These are phyloP conservation scores for Aegilops sharonensis DNA, from an alignment of 176 grass and related monocot species.

Conservation along the genomic window DNA sequence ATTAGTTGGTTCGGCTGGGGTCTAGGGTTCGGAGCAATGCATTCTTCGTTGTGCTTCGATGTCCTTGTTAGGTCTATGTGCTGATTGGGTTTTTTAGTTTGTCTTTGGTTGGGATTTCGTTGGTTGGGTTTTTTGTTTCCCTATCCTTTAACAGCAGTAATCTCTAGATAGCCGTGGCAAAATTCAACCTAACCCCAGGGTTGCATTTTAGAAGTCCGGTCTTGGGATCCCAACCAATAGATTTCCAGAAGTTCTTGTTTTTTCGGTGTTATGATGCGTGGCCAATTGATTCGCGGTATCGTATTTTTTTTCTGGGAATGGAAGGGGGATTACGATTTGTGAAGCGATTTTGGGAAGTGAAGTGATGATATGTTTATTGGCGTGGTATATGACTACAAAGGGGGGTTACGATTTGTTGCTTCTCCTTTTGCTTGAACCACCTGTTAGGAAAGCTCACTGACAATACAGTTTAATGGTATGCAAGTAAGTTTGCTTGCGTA, in stretches of 20 bases:
- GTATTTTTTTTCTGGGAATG: not conserved
- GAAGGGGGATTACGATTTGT: not conserved
- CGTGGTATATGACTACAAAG: not conserved
- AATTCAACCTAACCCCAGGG: not conserved
- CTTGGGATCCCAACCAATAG: not conserved
- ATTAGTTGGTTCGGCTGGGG: not conserved
- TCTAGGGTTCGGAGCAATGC: conserved; percentile 22
- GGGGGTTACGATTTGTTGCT: not conserved
- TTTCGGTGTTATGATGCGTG: not conserved
- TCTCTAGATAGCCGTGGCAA: not conserved
- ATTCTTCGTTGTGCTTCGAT: not conserved
- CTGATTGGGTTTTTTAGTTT: not conserved
- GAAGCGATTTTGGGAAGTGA: not conserved
- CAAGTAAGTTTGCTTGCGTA: not conserved
- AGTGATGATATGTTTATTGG: not conserved
- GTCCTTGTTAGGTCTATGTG: not conserved
- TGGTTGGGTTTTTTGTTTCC: not conserved
- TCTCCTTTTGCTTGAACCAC: not conserved
- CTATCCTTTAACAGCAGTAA: not conserved
- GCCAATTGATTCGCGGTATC: not conserved
- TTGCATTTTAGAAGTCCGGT: not conserved
- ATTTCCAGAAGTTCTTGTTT: not conserved
- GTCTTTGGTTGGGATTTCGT: not conserved
- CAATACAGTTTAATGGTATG: not conserved
- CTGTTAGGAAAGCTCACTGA: not conserved